A percentile compares a stretch with the other conserved stretches of the same genome.
These are phyloP conservation scores for Rosa hybrid DNA, from an alignment of 331 rosid species.

Conservation along the genomic window DNA sequence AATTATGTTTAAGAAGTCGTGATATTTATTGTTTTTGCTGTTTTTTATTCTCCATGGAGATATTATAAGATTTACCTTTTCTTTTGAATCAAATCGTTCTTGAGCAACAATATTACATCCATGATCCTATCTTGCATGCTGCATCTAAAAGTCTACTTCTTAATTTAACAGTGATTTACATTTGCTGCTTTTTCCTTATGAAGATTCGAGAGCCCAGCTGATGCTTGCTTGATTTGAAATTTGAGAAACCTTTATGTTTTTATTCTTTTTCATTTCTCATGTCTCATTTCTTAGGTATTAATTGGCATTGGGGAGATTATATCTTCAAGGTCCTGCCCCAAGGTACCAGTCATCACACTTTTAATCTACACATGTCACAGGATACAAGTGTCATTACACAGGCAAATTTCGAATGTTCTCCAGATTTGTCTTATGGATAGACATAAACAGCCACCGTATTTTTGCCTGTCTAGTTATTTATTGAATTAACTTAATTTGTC, in stretches of 20 bases:
- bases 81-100: neutral
- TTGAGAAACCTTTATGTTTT: neutral
- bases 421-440: neutral
- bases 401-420: neutral
- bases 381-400: conserved; percentile 11
- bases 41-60: neutral
- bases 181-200: neutral
- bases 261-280: conserved; percentile 1
- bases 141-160: neutral
- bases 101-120: neutral
- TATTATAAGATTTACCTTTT: neutral
- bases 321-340: conserved; percentile 86
- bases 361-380: conserved; percentile 14
- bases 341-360: conserved; percentile 49
- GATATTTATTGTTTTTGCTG: neutral
- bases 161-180: neutral
- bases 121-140: neutral
- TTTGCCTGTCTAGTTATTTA: neutral
- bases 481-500: conserved; percentile 16
- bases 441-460: neutral
- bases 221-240: conserved; percentile 8
- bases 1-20: neutral
- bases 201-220: too few species aligned
- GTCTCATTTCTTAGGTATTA: conserved; percentile 60
- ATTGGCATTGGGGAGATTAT: conserved; percentile 84